A percentile compares a stretch with the other conserved stretches of the same genome.
These are phyloP conservation scores for Aquilaria agallochum DNA, from an alignment of 441 rosid species.

Conservation along the genomic window DNA sequence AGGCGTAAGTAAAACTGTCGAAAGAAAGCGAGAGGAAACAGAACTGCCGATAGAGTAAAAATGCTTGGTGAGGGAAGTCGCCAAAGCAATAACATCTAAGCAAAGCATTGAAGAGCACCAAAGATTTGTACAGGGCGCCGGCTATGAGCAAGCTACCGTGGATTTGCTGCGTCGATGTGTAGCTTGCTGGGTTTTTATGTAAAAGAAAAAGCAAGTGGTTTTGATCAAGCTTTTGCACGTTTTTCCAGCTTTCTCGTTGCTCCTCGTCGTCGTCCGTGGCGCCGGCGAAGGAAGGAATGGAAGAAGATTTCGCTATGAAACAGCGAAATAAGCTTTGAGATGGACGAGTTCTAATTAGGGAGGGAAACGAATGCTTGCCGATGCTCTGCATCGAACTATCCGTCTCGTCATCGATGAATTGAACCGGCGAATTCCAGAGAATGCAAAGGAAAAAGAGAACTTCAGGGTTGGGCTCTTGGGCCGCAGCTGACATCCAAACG, in stretches of 20 bases:
- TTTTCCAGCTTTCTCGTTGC: conserved; percentile 10
- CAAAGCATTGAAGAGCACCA: conserved; percentile 46
- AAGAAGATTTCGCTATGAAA: too few species aligned
- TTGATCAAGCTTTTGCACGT: not conserved
- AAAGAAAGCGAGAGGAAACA: conserved; percentile 36
- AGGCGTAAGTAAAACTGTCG: conserved; percentile 67
- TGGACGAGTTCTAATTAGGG: too few species aligned
- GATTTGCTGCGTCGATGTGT: conserved; percentile 36
- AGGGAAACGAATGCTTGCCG: too few species aligned
- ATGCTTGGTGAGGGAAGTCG: conserved; percentile 35
- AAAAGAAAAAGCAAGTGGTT: conserved; percentile 28
- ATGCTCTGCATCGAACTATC: too few species aligned
- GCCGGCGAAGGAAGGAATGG: too few species aligned
- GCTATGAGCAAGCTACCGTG: conserved; percentile 42
- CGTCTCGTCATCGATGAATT: too few species aligned
- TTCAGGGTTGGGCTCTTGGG: too few species aligned
- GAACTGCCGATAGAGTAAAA: conserved; percentile 48
- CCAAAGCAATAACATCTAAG: conserved; percentile 57
- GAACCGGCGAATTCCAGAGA: too few species aligned
- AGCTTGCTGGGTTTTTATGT: conserved; percentile 24
- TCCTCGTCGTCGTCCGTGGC: not conserved
- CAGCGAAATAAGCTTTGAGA: too few species aligned
- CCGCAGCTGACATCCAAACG: too few species aligned
- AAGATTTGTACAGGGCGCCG: conserved; percentile 12
- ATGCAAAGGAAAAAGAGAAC: too few species aligned